Evolutionary conservation across 2,329 filamentous ascomycete genomes (phyloP), one percentile per base, ranked within the genome.

Genomic region (Tympanopsis confertula): DNA sequence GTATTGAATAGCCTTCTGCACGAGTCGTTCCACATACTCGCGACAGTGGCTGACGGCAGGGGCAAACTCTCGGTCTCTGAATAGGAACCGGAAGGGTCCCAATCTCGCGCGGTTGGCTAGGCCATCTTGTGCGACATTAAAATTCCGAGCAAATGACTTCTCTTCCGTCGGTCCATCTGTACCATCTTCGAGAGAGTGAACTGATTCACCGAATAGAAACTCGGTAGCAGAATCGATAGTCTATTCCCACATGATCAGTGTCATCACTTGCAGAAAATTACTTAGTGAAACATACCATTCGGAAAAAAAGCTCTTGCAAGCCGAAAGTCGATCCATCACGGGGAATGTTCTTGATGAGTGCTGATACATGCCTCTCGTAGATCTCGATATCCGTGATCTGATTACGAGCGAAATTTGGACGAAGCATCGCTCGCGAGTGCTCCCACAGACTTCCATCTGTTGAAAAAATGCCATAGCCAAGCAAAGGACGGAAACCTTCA

Each of bases 261-360:
- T n/a, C n/a, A n/a, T n/a, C n/a, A n/a, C n/a, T n/a, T n/a, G n/a
- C n/a, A n/a, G n/a, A n/a, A n/a, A n/a, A n/a, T n/a, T n/a, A n/a
- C n/a, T n/a, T n/a, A n/a, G n/a, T n/a, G n/a, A n/a, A n/a, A n/a
- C n/a, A n/a, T n/a, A n/a, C n/a, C n/a, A n/a, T n/a, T n/a, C 59
- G 0, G 71, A 74, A 19, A 75, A 56, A 38, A 61, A 57, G 48
- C 74, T 28, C 24, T n/a, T 74, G 51, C 76, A 75, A 68, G 53
- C 26, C 59, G 57, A 53, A 69, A 70, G 46, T 70, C 63, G 7
- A 70, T 50, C 68, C 10, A 13, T 45, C 45, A 36, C 43, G 33
- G 17, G 41, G 39, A 56, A 50, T 13, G 58, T 42, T 15, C 30
- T 33, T 13, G 10, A 33, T 33, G 10, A 15, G 10, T 37, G 53